These are phyloP conservation scores for Penicillium bialowiezense DNA, from an alignment of 495 filamentous ascomycete genomes.

Conservation along the genomic window DNA sequence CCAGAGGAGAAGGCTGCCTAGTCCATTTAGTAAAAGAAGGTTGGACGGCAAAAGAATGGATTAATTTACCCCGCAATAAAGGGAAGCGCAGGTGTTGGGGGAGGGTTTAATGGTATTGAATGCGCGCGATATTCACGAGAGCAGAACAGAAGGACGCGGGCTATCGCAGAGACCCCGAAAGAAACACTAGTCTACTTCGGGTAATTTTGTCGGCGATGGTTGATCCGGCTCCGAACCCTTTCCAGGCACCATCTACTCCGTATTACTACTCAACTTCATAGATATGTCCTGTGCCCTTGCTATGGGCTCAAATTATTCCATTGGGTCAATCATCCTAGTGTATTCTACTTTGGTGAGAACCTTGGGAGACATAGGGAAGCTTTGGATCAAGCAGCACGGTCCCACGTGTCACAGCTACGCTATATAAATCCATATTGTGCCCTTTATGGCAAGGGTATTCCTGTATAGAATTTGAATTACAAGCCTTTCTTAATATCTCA, in stretches of 20 bases:
- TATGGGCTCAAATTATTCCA: background rate
- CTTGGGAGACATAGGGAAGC: no score
- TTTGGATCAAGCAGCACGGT: no score
- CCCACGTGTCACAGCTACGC: no score
- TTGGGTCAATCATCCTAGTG: no score
- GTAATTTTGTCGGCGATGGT: slow-evolving; percentile 23
- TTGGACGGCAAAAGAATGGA: slow-evolving; percentile 57
- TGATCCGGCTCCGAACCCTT: slow-evolving; percentile 23
- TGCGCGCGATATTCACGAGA: slow-evolving; percentile 37
- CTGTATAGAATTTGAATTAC: no score
- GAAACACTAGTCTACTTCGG: slow-evolving; percentile 36
- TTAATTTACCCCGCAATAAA: slow-evolving; percentile 41
- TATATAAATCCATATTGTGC: no score
- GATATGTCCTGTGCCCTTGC: no score
- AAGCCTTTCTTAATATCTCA: no score
- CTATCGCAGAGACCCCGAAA: slow-evolving; percentile 46
- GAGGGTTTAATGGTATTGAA: slow-evolving; percentile 30
- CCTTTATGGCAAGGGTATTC: no score
- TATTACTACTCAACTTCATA: no score
- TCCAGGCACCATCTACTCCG: background rate
- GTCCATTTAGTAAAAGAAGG: slow-evolving; percentile 48
- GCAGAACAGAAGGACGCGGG: slow-evolving; percentile 31
- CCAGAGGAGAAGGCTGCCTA: slow-evolving; percentile 53
- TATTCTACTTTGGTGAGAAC: no score
- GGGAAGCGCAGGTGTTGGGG: slow-evolving; percentile 37